Base-by-base conservation (phyloP, 192 early-diverging fungal genomes). In the Coemansia sp. region DNA sequence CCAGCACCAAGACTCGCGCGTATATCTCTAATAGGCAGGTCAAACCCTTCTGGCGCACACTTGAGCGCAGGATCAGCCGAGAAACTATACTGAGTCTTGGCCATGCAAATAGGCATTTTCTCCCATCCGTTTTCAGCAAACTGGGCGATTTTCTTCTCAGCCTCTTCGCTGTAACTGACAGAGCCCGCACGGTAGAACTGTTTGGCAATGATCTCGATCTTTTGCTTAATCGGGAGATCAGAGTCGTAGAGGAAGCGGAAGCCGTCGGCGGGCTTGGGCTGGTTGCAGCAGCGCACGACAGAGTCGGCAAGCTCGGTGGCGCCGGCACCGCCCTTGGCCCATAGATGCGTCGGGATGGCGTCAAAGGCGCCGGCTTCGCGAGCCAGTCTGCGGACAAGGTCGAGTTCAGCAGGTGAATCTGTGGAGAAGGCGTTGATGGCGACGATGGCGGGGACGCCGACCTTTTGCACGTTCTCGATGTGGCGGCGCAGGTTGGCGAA, bases 101-200 rank as follows among this genome's bases (percentile, higher is more conserved):
- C 97, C 97, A 99, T 99, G 81, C 97, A 99, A 38, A 99, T 93
- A 6, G 96, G 96, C 71, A 98, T 79, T 32, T 91, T 84, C 48
- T 72, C 88, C 84, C 96, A 99, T 18, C 96, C 96, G 83, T 91
- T 91, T 12, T 71, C 66, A 1, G 94, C 95, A 72, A 97, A 99
- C 33, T 87, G 84, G 65, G 90, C 92, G 39, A 98, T 89, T 87
- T 99, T 99, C 68, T 85, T 80, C 68, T 90, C 86, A n/a, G 97
- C 96, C 56, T 88, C 73, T 17, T 94, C 90, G 65, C 87, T 91
- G 33, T 95, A 86, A 61, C 91, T 89, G 61, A 99, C 91, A 5
- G 94, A 96, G 61, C 90, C 92, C 9, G 97, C 97, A 20, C 97
- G 92, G 86, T 99, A 99, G 83, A 97, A 95, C 68, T 98, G 87